Conservation (phyloP, 2,329 filamentous ascomycete genomes). For the Plenodomus tracheiphilus region DNA sequence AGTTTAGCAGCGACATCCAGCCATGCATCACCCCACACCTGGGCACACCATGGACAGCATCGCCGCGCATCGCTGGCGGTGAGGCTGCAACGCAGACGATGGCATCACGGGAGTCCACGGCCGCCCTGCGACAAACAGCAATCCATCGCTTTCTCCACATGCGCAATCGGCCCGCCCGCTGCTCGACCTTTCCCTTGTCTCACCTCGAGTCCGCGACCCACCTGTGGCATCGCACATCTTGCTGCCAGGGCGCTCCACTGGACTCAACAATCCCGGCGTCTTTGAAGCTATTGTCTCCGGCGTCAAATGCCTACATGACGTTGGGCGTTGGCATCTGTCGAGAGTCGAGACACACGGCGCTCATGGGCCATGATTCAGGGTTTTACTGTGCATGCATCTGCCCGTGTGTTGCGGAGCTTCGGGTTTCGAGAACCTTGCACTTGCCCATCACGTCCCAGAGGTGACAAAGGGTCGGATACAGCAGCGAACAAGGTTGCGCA, state of each 20-base stretch:
- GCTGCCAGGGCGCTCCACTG: conserved; percentile 6
- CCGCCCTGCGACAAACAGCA: no score
- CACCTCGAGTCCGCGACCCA: no score
- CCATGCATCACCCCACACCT: no score
- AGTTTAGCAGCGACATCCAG: conserved; percentile 12
- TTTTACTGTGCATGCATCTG: no score
- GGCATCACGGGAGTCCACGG: no score
- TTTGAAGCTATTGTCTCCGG: background rate
- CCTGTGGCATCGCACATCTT: no score
- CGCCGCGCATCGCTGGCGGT: conserved; percentile 5
- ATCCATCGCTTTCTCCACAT: background rate
- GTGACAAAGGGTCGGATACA: conserved; percentile 10
- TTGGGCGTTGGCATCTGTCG: background rate
- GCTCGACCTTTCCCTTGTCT: conserved; percentile 5
- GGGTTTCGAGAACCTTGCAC: conserved; percentile 3
- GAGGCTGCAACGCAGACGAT: conserved; percentile 1
- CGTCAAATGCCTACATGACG: background rate
- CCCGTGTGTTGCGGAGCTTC: conserved; percentile 8
- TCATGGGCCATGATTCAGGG: no score
- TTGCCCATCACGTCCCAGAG: background rate
- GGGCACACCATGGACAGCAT: no score
- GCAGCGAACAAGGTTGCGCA: conserved; percentile 1
- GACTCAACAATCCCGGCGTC: conserved; percentile 3
- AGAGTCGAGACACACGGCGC: no score
- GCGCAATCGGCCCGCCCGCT: background rate